Evolutionary conservation across 2,329 filamentous ascomycete species (phyloP), one percentile per base, ranked within the genome.

Genomic region (Boeremia lycopersici): DNA sequence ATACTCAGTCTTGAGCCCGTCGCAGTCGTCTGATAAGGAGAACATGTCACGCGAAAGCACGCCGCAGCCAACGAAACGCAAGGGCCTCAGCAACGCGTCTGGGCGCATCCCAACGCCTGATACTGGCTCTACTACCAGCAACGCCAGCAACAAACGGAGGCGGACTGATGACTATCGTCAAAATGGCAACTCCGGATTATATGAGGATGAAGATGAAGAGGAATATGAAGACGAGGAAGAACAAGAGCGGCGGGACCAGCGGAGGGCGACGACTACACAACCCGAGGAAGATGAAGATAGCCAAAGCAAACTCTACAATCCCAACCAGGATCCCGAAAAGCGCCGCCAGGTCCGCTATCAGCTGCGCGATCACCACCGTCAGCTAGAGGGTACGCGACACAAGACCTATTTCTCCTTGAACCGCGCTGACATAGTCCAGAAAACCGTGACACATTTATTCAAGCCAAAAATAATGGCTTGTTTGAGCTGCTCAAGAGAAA

Each of bases 311-410:
- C 84, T 77, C 60, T 96, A 93, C 74, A 89, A 97, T 68, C 93
- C 92, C 0, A 87, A 96, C 57, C 93, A 97, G 71, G 82, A 91
- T 52, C 80, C 89, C 11, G 84, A 89, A 38, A 84, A 92, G 74
- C 86, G 91, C 35, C 84, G 93, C 23, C 77, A 81, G 48, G 78
- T 96, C 30, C 89, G 92, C 56, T 85, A 85, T 53, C 83, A 82
- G 9, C 82, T 92, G 54, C 84, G 93, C 59, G 85, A 87, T 38
- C 79, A 96, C n/a, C 79, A 81, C 25, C 77, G 81, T 44, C 79
- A 85, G 38, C 75, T 89, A 77, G 71, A 89, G 59, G 84, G 85
- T 85, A 74, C 52, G 67, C 19, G 56, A 17, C 7, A 13, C 23
- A 6, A 51, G 13, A 43, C 23, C 17, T 13, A 46, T 11, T 29